Base-by-base conservation (phyloP, 2,329 filamentous ascomycete species). In the Stachybotrys chlorohalonatus region DNA sequence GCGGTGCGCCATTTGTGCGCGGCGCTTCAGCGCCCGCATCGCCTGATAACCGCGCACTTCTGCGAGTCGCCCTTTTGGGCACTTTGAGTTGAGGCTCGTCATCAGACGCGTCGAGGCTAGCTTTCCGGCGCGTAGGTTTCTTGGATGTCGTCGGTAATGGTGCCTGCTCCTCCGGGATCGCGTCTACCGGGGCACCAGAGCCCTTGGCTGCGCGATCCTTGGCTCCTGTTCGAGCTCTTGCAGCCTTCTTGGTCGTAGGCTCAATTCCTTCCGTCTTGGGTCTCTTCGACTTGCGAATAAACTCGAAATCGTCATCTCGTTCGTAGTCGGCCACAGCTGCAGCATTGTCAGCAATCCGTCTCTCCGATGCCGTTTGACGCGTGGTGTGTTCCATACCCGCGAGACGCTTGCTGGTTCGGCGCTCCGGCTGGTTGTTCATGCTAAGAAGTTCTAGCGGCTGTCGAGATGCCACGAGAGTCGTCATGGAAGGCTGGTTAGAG, bases 261-360 rank as follows among this genome's bases (percentile, higher is more conserved):
- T 73, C 71, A 15, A 73, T 68, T 55, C 78, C 73, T 55, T 77
- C 76, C 48, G 80, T 79, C 71, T 86, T 90, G 57, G 78, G 76
- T 64, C 81, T 73, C 65, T 88, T 88, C 11, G 84, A 76, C 58
- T 79, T 84, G 61, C 87, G 82, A 59, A 85, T 83, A 67, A 91
- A 92, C 55, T 83, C 76, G 63, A 92, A 92, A 58, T 89, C 89
- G 63, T 87, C 88, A 73, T 89, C 85, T 64, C 87, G 81, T 68
- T 92, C 87, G 63, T 89, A 86, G 52, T 73, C 68, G 49, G 64
- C 63, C 57, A 65, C 65, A 58, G 72, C 74, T 74, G 58, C 39
- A 36, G n/a, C 13, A 30, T 24, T 13, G 55, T 64, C 57, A 64
- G 61, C 52, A 57, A 54, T 46, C 53, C 17, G 24, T 24, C 30